phyloP scores from a whole-genome alignment of 176 grass and related monocot genomes.

The Oryza punctata region DNA sequence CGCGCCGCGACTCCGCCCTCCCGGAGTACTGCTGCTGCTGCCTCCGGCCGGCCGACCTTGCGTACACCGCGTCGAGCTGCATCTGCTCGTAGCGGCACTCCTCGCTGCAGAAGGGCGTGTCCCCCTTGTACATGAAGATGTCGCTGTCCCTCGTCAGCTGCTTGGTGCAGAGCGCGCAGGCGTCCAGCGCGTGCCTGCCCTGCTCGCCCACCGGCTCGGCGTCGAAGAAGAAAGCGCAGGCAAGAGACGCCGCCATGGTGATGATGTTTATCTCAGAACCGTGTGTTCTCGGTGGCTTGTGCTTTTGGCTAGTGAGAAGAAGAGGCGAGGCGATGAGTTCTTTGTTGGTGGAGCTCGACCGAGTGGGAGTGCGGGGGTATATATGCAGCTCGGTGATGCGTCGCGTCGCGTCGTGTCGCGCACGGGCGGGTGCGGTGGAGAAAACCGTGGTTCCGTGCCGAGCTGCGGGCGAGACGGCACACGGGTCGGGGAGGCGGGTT shows the following conservation, averaged over 20 bases:
- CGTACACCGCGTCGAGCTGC: conserved; percentile 34
- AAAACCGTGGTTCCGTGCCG: neutral
- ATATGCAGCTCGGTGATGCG: neutral
- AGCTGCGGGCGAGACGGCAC: neutral
- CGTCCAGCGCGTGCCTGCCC: conserved; percentile 32
- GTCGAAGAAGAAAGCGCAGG: conserved; percentile 48
- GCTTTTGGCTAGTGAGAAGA: neutral
- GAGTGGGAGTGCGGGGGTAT: neutral
- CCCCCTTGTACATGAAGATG: conserved; percentile 73
- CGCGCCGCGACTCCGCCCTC: neutral
- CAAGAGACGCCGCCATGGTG: conserved; percentile 28
- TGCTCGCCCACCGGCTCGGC: conserved; percentile 24
- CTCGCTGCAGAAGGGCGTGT: conserved; percentile 74
- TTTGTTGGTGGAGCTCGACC: neutral
- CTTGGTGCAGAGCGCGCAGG: conserved; percentile 63
- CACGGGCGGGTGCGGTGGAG: neutral
- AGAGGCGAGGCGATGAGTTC: neutral
- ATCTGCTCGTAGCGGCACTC: conserved; percentile 64
- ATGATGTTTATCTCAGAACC: neutral
- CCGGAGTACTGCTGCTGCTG: neutral
- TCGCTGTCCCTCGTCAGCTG: conserved; percentile 50
- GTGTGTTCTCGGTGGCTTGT: neutral
- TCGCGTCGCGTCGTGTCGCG: neutral
- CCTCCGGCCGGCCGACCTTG: neutral
- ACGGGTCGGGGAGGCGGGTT: neutral